Percentiles rank a stretch among this genome's conserved stretches.
Evolutionary conservation across 108 stramenopile genomes (phyloP).

Genomic region (Nitzschia inconspicua): DNA sequence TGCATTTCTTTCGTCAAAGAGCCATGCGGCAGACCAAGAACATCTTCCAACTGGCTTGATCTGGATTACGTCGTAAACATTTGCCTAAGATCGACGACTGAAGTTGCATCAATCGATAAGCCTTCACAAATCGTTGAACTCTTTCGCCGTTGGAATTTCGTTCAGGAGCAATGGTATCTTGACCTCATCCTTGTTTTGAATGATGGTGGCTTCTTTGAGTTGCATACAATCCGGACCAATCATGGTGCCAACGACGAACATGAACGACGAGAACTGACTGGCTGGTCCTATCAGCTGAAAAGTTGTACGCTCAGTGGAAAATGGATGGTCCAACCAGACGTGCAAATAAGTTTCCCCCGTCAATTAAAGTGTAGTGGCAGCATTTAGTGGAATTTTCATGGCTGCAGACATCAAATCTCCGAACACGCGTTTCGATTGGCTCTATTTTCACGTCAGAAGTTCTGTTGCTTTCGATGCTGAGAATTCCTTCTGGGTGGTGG

Average conservation of each 20-base stretch:
- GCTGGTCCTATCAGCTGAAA: conserved; percentile 51
- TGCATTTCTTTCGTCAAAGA: conserved; percentile 35
- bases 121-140: conserved; percentile 80
- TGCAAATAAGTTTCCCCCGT: conserved; percentile 69
- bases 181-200: conserved; percentile 89
- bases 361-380: conserved; percentile 45
- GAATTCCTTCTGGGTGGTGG: conserved; percentile 57
- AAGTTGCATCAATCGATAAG: conserved; percentile 85
- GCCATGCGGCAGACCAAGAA: conserved; percentile 66
- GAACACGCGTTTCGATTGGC: conserved; percentile 47
- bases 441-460: conserved; percentile 7
- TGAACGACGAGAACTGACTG: conserved; percentile 77
- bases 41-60: conserved; percentile 85
- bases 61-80: conserved; percentile 71
- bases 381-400: conserved; percentile 44
- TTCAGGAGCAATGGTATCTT: conserved; percentile 76
- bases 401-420: conserved; percentile 16
- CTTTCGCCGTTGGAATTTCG: conserved; percentile 85
- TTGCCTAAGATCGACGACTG: conserved; percentile 77
- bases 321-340: conserved; percentile 63
- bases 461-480: conserved; percentile 36
- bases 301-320: background rate
- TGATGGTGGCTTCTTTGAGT: conserved; percentile 80
- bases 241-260: conserved; percentile 79
- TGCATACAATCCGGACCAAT: conserved; percentile 51